Percentiles rank a stretch among this genome's conserved stretches.
Conservation (phyloP, 2,329 filamentous ascomycete genomes). For the Fusarium nygamai region DNA sequence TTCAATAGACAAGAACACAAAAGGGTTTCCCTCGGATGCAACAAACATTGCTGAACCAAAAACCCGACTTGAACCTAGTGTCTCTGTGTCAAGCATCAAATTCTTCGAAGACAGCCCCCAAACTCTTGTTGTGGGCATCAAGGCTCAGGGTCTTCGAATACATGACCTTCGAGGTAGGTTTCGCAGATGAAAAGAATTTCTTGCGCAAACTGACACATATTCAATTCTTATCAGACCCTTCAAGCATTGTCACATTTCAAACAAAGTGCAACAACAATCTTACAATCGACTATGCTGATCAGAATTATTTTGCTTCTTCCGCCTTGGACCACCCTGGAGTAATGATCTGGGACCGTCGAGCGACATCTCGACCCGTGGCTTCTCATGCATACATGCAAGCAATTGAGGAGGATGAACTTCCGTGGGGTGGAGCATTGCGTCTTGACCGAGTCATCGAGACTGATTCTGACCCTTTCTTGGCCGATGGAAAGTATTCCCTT, state of each 20-base stretch:
- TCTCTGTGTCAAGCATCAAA: constrained; percentile 83
- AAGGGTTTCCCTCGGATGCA: constrained; percentile 61
- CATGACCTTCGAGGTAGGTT: constrained; percentile 79
- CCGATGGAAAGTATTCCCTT: constrained; percentile 67
- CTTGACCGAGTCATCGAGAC: constrained; percentile 67
- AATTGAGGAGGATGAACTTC: constrained; percentile 68
- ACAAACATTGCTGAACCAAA: constrained; percentile 65
- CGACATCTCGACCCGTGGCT: constrained; percentile 61
- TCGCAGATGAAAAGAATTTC: background rate
- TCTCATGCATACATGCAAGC: constrained; percentile 66
- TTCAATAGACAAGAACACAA: constrained; percentile 56
- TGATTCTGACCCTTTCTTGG: constrained; percentile 59
- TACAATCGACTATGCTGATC: constrained; percentile 80
- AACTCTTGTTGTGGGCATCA: constrained; percentile 79
- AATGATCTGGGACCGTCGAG: constrained; percentile 81
- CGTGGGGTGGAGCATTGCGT: constrained; percentile 70
- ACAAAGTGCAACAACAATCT: constrained; percentile 77
- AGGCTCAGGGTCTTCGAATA: constrained; percentile 77
- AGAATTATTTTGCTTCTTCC: constrained; percentile 86
- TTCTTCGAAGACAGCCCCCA: constrained; percentile 84
- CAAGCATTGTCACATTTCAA: constrained; percentile 66
- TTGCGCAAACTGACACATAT: background rate
- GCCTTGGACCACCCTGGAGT: constrained; percentile 78
- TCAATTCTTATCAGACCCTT: constrained; percentile 52
- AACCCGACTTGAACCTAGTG: constrained; percentile 69